Base-by-base conservation (phyloP, 2,329 filamentous ascomycete genomes). In the Chaetomiaceae sp. region DNA sequence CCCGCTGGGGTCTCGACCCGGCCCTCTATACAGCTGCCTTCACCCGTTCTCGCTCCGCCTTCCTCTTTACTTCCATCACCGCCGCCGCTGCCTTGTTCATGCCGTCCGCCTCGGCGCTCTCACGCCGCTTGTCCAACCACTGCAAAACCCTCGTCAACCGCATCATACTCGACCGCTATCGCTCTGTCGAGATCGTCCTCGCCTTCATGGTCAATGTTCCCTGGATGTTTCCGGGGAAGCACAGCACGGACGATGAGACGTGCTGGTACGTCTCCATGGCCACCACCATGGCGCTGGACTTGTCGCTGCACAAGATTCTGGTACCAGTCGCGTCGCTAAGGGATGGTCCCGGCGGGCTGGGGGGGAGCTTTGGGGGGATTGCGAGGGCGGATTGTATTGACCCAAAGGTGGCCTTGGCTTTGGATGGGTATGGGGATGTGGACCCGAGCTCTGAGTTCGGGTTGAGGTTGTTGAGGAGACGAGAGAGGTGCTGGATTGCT, bases 181-280 rank as follows among this genome's bases (percentile, higher is more conserved):
- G 84, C 51, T 89, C 86, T 0, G 84, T 87, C 5, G 86, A 89
- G 64, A 87, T 89, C 51, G 82, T 89, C 0, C 71, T 89, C 1
- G 86, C 83, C 0, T 89, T 89, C 63, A 85, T 89, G 81, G 78
- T 87, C 29, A 88, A 88, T 56, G 79, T 89, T 6, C 86, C 86
- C 0, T 89, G 86, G 86, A 87, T 89, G 78, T 80, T 81, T 27
- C 82, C 83, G 1, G 82, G 83, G 2, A 71, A 79, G 54, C 82
- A 86, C 61, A 84, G 81, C 65, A 83, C 83, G 9, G 85, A 89
- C 58, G 86, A 89, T 55, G 85, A 88, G 61, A 87, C 86, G 0
- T 87, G 84, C 53, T 78, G 81, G 37, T 89, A 87, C 59, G 80
- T 89, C 49, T 80, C 84, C 1, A 83, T 85, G 70, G 85, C 86